phyloP scores from a whole-genome alignment of 108 stramenopile genomes.

The Skeletonema marinoi region DNA sequence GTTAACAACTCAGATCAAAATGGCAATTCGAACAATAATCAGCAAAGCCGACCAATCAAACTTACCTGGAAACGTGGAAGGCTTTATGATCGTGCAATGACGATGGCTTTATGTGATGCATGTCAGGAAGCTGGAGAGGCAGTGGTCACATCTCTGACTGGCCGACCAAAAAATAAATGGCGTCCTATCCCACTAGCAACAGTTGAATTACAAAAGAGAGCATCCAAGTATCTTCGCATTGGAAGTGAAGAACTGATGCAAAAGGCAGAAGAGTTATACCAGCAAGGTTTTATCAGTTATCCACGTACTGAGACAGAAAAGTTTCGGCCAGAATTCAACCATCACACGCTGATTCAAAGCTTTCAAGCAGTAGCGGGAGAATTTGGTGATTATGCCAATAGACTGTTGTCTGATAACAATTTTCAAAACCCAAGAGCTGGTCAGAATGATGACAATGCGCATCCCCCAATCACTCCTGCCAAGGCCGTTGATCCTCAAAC shows the following conservation, averaged over 20 bases:
- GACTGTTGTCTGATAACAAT: constrained; percentile 60
- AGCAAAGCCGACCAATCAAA: constrained; percentile 47
- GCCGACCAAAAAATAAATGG: constrained; percentile 87
- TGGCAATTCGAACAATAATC: constrained; percentile 21
- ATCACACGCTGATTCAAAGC: constrained; percentile 71
- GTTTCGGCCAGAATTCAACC: constrained; percentile 91
- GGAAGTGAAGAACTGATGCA: constrained; percentile 91
- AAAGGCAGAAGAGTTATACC: constrained; percentile 95
- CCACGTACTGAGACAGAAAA: constrained; percentile 98
- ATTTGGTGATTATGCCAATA: constrained; percentile 67
- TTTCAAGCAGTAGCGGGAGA: constrained; percentile 62
- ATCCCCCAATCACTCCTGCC: constrained; percentile 98
- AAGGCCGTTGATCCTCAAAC: constrained; percentile 87
- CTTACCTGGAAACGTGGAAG: constrained; percentile 91
- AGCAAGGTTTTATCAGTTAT: constrained; percentile 93
- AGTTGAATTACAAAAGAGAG: constrained; percentile 97
- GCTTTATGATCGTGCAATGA: constrained; percentile 84
- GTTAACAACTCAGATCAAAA: constrained; percentile 20
- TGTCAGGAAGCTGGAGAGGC: constrained; percentile 88
- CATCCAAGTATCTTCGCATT: constrained; percentile 87
- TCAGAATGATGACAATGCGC: constrained; percentile 94
- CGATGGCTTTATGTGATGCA: constrained; percentile 78
- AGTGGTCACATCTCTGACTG: constrained; percentile 69
- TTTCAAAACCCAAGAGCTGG: constrained; percentile 87
- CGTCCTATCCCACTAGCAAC: constrained; percentile 95